Percentiles rank a stretch among this genome's conserved stretches.
Evolutionary conservation across 176 grass and related monocot species (phyloP).

Genomic region (Alloteropsis semialata): DNA sequence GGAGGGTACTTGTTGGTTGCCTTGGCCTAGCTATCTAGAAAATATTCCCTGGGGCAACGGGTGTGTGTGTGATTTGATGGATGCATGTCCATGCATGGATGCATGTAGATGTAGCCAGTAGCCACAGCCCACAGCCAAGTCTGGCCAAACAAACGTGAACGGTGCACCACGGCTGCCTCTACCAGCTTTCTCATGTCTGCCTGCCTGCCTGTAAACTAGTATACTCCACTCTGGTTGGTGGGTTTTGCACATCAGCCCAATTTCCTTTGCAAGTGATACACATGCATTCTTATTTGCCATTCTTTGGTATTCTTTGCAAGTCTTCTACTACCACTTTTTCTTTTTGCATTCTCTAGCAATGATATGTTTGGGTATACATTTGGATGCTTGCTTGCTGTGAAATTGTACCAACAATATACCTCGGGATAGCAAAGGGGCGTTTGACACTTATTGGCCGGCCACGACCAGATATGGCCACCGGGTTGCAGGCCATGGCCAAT

Average conservation of each 20-base stretch:
- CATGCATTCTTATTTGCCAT: neutral
- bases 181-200: neutral
- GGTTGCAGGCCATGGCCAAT: slow-evolving; percentile 4
- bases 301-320: neutral
- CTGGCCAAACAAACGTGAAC: slow-evolving; percentile 36
- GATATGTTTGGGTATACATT: neutral
- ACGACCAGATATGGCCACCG: slow-evolving; percentile 26
- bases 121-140: neutral
- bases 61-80: slow-evolving; percentile 29
- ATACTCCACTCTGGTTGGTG: slow-evolving; percentile 19
- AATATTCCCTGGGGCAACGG: slow-evolving; percentile 38
- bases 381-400: neutral
- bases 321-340: neutral
- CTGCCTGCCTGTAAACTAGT: neutral
- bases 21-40: neutral
- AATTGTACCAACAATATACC: too few species aligned
- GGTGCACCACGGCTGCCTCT: neutral
- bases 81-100: slow-evolving; percentile 24
- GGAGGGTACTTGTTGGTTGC: slow-evolving; percentile 52
- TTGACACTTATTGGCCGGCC: slow-evolving; percentile 13
- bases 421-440: slow-evolving; percentile 16
- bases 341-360: too few species aligned
- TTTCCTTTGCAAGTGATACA: neutral
- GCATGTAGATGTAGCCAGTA: too few species aligned
- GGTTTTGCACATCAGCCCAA: slow-evolving; percentile 34